Evolutionary conservation across 176 grass and related monocot species (phyloP), one percentile per base, ranked within the genome.

Genomic region (Aegilops speltoides): DNA sequence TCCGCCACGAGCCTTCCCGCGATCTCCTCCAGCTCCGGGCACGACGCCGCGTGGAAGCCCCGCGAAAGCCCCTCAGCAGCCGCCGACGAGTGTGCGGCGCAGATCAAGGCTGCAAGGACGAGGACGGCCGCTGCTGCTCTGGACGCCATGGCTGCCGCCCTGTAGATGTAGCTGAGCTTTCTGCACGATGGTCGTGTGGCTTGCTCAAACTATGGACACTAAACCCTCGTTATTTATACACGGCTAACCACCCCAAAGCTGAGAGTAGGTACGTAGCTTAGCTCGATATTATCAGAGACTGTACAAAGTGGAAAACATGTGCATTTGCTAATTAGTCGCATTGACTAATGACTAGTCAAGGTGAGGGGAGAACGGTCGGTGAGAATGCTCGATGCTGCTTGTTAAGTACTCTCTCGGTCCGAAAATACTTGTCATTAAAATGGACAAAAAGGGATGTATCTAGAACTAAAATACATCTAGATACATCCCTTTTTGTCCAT

Each of bases 21-120:
- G 45, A 90, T 88, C 66, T 13, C 8, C 85, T 88, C 72, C 8
- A 80, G 57, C 2, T 10, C 5, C 6, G 88, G 85, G 85, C 91
- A 93, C 16, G 77, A 38, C 7, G 1, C 24, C 20, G 79, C 85
- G 78, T 93, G 82, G 88, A 90, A 90, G 65, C 13, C 32, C 72
- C 82, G 79, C 1, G 91, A 82, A 0, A 93, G 88, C 19, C 54
- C 50, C 16, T 19, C 50, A 2, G 50, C 50, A 2, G 16, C 16
- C 50, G 6, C 50, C 16, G 50, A 2, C 16, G 50, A 54, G 16
- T 19, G 50, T 2, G 34, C 40, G 29, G 59, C 10, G 14, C 70
- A 84, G 0, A 83, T 3, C 3, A 16, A 40, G 0, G 76, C 3
- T 54, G 50, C 50, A 0, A 79, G 7, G 0, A 84, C 6, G n/a